Evolutionary conservation across 1,284 basidiomycete genomes (phyloP), one percentile per base, ranked within the genome.

Genomic region (Gomphus bonarii): DNA sequence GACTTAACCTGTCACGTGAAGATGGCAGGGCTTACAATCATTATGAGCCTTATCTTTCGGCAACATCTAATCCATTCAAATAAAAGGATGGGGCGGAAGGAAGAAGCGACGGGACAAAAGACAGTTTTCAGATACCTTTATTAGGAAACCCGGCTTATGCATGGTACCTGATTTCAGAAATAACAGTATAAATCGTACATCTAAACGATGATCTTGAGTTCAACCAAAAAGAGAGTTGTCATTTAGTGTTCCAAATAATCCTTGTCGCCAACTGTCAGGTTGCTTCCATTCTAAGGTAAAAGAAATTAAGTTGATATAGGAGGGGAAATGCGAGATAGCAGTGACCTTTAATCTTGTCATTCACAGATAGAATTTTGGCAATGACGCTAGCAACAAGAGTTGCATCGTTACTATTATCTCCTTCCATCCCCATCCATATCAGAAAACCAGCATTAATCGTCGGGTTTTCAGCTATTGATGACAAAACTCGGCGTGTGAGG

Each of bases 361-460:
- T 70, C 11, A 71, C 60, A 3, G 68, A 73, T n/a, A 85, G 59
- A 0, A 79, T 69, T 57, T 75, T 77, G 35, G 76, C 69, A 1
- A 79, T 73, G 9, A 76, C 76, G 2, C 70, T 70, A 1, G 87
- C 85, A 25, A 89, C 71, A 20, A 82, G 69, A 14, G 75, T 70
- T 0, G 88, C 88, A 66, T 91, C 88, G 12, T 68, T 74, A 57
- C 84, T 73, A 64, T 91, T 91, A 66, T 91, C 89, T 2, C 88
- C 89, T 65, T 91, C 88, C 61, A 85, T 69, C 3, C 78, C 83
- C 61, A 84, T 88, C 58, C 85, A 83, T 46, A 88, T 68, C 8
- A 88, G 66, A 22, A 75, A 71, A 0, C 74, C 75, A 0, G 75
- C 77, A 18, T 82, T 81, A 31, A 81, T 76, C 46, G 75, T 69